These are phyloP conservation scores for Globisporangium acanthophoron DNA, from an alignment of 352 stramenopile genomes.

Conservation along the genomic window DNA sequence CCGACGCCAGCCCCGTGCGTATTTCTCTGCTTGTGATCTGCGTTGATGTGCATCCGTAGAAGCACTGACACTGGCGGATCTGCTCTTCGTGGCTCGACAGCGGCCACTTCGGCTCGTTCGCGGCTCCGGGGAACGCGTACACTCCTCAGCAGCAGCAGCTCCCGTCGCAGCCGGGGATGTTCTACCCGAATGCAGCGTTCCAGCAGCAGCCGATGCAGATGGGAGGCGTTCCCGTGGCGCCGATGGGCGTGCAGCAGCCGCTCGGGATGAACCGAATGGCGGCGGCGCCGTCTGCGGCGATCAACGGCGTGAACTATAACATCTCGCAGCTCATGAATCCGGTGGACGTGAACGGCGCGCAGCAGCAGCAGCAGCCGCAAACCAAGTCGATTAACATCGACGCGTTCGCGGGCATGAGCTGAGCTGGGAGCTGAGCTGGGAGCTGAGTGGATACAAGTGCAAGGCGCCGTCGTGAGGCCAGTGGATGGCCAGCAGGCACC, in stretches of 20 bases:
- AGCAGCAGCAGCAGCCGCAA: conserved; percentile 20
- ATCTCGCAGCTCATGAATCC: conserved; percentile 84
- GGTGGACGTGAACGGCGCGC: conserved; percentile 43
- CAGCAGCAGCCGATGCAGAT: conserved; percentile 23
- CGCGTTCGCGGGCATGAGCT: conserved; percentile 58
- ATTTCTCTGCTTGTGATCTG: neutral
- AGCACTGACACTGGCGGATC: neutral
- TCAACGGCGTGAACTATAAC: conserved; percentile 58
- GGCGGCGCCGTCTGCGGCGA: neutral
- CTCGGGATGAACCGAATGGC: conserved; percentile 7
- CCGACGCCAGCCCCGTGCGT: conserved; percentile 24
- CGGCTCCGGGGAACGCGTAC: conserved; percentile 17
- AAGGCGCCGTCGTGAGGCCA: neutral
- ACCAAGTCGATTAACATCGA: conserved; percentile 82
- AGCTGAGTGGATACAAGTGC: neutral
- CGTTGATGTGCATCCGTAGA: too few species aligned
- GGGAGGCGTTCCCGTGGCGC: conserved; percentile 4
- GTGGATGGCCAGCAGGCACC: neutral
- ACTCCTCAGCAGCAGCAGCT: conserved; percentile 18
- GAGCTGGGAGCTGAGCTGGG: neutral
- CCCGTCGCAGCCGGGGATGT: conserved; percentile 13
- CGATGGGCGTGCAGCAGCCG: conserved; percentile 13
- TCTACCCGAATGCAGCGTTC: conserved; percentile 15
- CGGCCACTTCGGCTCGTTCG: conserved; percentile 54
- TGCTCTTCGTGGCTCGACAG: conserved; percentile 7